Percentiles rank a stretch among this genome's conserved stretches.
Conservation (phyloP, 345 rosid species). For the Heritiera littoralis region DNA sequence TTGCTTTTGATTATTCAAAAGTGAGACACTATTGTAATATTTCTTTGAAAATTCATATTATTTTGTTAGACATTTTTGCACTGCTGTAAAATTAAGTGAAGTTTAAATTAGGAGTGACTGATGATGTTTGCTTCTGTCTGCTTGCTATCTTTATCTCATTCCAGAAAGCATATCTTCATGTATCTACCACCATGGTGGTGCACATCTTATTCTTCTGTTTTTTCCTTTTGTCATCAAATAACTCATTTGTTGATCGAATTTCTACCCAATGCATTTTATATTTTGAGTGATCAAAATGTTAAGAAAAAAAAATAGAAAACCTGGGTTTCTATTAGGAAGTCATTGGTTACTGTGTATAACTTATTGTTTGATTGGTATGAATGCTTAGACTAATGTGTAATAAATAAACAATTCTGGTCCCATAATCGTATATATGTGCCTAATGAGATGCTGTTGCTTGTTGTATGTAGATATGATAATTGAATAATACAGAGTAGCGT, state of each 20-base stretch:
- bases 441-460: constrained; percentile 9
- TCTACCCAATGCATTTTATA: neutral
- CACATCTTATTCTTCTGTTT: neutral
- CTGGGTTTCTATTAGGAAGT: neutral
- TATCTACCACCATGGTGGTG: neutral
- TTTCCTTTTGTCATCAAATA: neutral
- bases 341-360: neutral
- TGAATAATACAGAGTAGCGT: constrained; percentile 18
- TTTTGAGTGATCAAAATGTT: neutral
- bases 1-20: neutral
- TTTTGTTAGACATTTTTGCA: neutral
- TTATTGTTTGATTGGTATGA: neutral
- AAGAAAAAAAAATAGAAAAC: neutral
- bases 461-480: constrained; percentile 17
- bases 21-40: neutral
- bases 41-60: neutral
- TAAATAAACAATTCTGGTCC: neutral
- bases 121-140: neutral
- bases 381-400: neutral
- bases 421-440: neutral
- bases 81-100: neutral
- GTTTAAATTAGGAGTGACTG: neutral
- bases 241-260: neutral
- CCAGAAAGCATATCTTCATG: neutral
- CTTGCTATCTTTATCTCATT: neutral